Evolutionary conservation across 306 rosid genomes (phyloP), one percentile per base, ranked within the genome.

Genomic region (Rubus parviflorus): DNA sequence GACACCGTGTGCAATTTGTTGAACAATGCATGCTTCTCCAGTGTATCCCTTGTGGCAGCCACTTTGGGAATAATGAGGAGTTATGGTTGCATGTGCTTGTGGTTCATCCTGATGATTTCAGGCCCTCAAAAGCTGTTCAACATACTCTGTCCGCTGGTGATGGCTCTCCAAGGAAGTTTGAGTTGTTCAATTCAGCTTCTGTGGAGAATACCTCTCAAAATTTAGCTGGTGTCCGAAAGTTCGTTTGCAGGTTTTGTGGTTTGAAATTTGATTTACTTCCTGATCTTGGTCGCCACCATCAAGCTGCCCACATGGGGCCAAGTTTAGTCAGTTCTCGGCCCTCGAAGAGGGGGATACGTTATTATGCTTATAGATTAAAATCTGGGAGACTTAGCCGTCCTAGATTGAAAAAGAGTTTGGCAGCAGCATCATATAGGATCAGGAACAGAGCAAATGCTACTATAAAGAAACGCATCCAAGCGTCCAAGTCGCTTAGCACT

Each of bases 11-110:
- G 77, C 90, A 76, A 75, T 96, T 96, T 83, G 98, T 91, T 54
- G 98, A 96, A 82, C 99, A 96, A 46, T 92, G 99, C 84, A 87
- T 92, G 97, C 99, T 96, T 87, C 88, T 92, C 76, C 99, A 91
- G 79, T 96, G 99, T 75, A 96, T 96, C 84, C 96, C 97, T 74
- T 96, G 99, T 78, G 88, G 99, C 54, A 90, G 92, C 77, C 97
- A 92, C 83, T 91, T 96, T 77, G 99, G 99, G 77, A 88, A 89
- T 76, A 73, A 81, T 16, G 98, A 96, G 12, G 86, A 96, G 77
- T 83, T 96, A 83, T 92, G 97, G 99, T 78, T 84, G 75, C 99
- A 96, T 84, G 99, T 92, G 79, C 83, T 91, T 75, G 79, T 96
- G 30, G 87, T 69, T 81, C 99, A 92, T 77, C 90, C 85, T 61